Evolutionary conservation across 352 stramenopile genomes (phyloP), one percentile per base, ranked within the genome.

Genomic region (Phytophthora pistaciae): DNA sequence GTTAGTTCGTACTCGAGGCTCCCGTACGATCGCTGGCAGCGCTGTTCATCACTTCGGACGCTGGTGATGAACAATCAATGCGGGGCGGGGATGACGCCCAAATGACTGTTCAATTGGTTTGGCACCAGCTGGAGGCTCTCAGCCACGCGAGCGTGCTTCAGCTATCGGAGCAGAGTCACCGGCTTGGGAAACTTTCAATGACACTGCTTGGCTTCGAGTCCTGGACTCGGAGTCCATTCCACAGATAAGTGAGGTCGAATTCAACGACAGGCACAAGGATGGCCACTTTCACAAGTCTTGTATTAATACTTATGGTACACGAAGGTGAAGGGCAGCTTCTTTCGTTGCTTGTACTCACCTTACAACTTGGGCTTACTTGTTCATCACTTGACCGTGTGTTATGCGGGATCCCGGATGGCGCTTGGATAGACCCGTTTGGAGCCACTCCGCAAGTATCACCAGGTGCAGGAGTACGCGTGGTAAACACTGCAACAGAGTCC

Each of bases 1-100:
- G 36, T 42, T 48, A 20, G 21, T 20, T 60, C n/a, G n/a, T 21
- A n/a, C 46, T 53, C 20, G 11, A 29, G 42, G 13, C 10, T 33
- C 11, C 33, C 9, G 49, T 55, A 20, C 49, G 21, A 55, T 36
- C 49, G 13, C 5, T 21, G 13, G 5, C 14, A 48, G n/a, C 36
- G 44, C 21, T 50, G 56, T 61, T 61, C 56, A 61, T 61, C 56
- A 13, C 36, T 50, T 33, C 36, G 33, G 20, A 36, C 21, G 21
- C 2, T 23, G 21, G 56, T 25, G 56, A 61, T 61, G 56, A 61
- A 61, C 56, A 52, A 61, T 61, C 56, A 61, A 38, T 33, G 10
- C 56, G 56, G 13, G 33, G 5, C 5, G 21, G 16, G 20, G 56
- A 52, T 61, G 33, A 61, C 56, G 36, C 56, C 31, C 54, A 10